Evolutionary conservation across 345 rosid genomes (phyloP).

Genomic region (Brassica nigra): DNA sequence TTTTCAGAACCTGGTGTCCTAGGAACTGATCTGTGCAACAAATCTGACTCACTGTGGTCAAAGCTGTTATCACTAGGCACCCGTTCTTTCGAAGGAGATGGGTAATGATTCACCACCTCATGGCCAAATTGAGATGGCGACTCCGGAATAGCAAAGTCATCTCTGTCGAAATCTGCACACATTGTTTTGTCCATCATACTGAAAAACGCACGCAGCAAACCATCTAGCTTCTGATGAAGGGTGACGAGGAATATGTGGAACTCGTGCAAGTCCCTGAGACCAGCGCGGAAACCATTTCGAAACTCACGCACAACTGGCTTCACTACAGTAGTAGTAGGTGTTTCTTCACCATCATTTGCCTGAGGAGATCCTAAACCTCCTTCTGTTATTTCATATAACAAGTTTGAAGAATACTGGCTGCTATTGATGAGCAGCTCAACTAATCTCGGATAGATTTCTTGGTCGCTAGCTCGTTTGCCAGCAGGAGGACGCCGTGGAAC

Average conservation of each 20-base stretch:
- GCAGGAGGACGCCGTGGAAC: slow-evolving; percentile 99
- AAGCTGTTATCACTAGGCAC: slow-evolving; percentile 50
- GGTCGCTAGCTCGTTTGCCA: slow-evolving; percentile 94
- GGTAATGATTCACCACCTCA: slow-evolving; percentile 46
- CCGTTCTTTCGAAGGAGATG: slow-evolving; percentile 65
- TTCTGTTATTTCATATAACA: slow-evolving; percentile 80
- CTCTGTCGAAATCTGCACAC: slow-evolving; percentile 73
- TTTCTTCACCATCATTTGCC: slow-evolving; percentile 47
- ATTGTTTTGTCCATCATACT: slow-evolving; percentile 63
- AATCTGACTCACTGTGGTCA: slow-evolving; percentile 69
- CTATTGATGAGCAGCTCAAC: slow-evolving; percentile 90
- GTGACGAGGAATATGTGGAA: slow-evolving; percentile 92
- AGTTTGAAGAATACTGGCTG: slow-evolving; percentile 60
- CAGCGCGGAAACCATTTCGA: slow-evolving; percentile 83
- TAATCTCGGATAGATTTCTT: slow-evolving; percentile 82
- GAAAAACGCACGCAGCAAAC: slow-evolving; percentile 67
- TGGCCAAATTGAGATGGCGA: slow-evolving; percentile 55
- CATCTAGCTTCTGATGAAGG: slow-evolving; percentile 86
- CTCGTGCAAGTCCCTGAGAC: slow-evolving; percentile 89
- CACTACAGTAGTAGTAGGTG: slow-evolving; percentile 40
- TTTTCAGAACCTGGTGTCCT: slow-evolving; percentile 61
- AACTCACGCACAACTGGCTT: slow-evolving; percentile 63
- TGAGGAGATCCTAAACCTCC: slow-evolving; percentile 71
- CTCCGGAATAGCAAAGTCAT: slow-evolving; percentile 63
- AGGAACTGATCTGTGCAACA: slow-evolving; percentile 52